Conservation (phyloP, 805 yeast species). For the Metschnikowia orientalis region DNA sequence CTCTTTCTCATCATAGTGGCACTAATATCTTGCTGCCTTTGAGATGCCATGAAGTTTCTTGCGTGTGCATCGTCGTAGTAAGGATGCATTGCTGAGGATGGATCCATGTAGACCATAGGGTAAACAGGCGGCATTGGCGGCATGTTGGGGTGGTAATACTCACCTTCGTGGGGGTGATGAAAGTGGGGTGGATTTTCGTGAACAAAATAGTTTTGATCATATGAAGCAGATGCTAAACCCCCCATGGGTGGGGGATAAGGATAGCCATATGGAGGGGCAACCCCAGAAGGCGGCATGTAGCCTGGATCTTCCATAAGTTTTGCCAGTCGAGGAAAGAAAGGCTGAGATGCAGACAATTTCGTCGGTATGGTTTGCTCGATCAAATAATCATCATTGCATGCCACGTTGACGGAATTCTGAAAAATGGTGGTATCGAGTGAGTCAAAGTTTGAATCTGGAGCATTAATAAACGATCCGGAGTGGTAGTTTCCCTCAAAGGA, state of each 20-base stretch:
- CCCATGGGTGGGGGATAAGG: conserved; percentile 10
- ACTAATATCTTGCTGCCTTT: conserved; percentile 30
- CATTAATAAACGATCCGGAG: conserved; percentile 11
- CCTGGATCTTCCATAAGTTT: conserved; percentile 12
- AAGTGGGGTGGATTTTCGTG: conserved; percentile 7
- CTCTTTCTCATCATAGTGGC: conserved; percentile 33
- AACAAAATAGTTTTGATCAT: conserved; percentile 5
- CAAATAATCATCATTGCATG: conserved; percentile 43
- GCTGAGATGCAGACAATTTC: conserved; percentile 20
- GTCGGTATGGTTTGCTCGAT: conserved; percentile 52
- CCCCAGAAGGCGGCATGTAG: conserved; percentile 7
- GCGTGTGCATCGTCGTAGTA: conserved; percentile 11
- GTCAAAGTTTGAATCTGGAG: conserved; percentile 20
- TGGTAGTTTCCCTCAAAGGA: conserved; percentile 22
- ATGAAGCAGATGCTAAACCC: conserved; percentile 8
- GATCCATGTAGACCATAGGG: conserved; percentile 9
- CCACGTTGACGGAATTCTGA: conserved; percentile 25
- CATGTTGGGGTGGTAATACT: conserved; percentile 9
- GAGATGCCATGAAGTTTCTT: conserved; percentile 17
- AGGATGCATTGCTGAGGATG: conserved; percentile 3
- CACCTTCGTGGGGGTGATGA: conserved; percentile 11
- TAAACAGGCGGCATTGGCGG: conserved; percentile 8
- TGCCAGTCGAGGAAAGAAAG: conserved; percentile 23
- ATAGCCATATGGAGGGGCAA: conserved; percentile 5
- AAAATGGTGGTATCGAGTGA: conserved; percentile 19